Evolutionary conservation across 1,284 basidiomycete species (phyloP), one percentile per base, ranked within the genome.

Genomic region (Ustilago crameri): DNA sequence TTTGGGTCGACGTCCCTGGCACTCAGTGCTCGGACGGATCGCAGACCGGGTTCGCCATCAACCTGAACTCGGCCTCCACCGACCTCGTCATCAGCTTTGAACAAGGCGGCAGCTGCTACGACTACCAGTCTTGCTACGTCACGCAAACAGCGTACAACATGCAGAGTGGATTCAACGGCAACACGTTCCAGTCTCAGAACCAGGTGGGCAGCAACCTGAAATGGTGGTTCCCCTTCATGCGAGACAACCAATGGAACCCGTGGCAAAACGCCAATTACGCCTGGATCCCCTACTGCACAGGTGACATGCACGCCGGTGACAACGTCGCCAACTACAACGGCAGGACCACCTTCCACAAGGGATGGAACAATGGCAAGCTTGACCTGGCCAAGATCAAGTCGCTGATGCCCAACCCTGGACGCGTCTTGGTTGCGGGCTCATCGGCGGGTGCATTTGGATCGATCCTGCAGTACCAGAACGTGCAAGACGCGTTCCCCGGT

Each of bases 251-350:
- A 35, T 56, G 22, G 18, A 66, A 60, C 17, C 56, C 56, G 0
- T 66, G 63, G 63, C 43, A 51, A 20, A 41, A 26, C 17, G 40
- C 60, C 9, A 63, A 59, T 24, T 59, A 57, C 8, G 66, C 61
- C 0, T 69, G 43, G 42, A 43, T 69, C 20, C 66, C 66, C 0
- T 69, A 69, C 51, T 69, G 66, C 51, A 69, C 66, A 0, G 66
- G 66, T 26, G 66, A 69, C 18, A 54, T 57, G 15, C 61, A 65
- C 22, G 48, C 55, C 12, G 66, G 66, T 0, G 53, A 69, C 34
- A 59, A 59, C 12, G 38, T 53, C n/a, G 54, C 47, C n/a, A 26
- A 50, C 40, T 69, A 69, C 51, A 24, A 38, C 14, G 60, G 60
- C 1, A 34, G 37, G 0, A 35, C 18, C 0, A 69, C 66, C 10